Evolutionary conservation across 2,329 filamentous ascomycete species (phyloP).

Genomic region (Ophiocordyceps camponoti-floridani): DNA sequence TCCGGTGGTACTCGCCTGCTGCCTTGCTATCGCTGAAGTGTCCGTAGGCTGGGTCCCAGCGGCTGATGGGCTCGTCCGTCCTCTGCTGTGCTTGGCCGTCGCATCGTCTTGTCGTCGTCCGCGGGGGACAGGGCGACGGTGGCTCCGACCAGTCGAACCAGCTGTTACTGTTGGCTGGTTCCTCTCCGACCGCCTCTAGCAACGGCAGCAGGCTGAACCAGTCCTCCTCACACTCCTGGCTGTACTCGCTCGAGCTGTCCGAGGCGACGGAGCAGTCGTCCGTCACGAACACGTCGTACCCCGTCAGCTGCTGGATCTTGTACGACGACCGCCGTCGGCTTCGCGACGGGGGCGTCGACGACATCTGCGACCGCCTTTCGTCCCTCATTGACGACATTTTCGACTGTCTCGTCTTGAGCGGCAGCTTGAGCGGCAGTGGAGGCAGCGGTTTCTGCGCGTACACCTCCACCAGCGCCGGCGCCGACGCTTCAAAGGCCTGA

Average conservation of each 20-base stretch:
- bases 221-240: background rate
- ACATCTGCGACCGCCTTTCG: background rate
- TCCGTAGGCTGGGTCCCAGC: slow-evolving; percentile 7
- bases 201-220: slow-evolving; percentile 3
- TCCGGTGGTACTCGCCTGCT: slow-evolving; percentile 17
- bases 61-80: background rate
- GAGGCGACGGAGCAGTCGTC: slow-evolving; percentile 3
- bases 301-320: slow-evolving; percentile 24
- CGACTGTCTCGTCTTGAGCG: background rate
- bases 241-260: slow-evolving; percentile 1
- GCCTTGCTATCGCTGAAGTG: slow-evolving; percentile 13
- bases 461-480: slow-evolving; percentile 2
- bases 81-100: too few species aligned
- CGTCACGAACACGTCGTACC: slow-evolving; percentile 16
- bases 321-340: slow-evolving; percentile 12
- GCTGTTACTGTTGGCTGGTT: background rate
- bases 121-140: too few species aligned
- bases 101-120: too few species aligned
- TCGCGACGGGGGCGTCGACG: slow-evolving; percentile 1
- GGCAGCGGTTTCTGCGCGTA: slow-evolving; percentile 8
- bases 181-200: slow-evolving; percentile 6
- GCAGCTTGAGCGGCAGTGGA: slow-evolving; percentile 4
- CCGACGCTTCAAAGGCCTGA: background rate
- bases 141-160: too few species aligned
- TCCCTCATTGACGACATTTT: background rate